Conservation (phyloP, 371 early-diverging fungal genomes). For the Saksenaea vasiformis region DNA sequence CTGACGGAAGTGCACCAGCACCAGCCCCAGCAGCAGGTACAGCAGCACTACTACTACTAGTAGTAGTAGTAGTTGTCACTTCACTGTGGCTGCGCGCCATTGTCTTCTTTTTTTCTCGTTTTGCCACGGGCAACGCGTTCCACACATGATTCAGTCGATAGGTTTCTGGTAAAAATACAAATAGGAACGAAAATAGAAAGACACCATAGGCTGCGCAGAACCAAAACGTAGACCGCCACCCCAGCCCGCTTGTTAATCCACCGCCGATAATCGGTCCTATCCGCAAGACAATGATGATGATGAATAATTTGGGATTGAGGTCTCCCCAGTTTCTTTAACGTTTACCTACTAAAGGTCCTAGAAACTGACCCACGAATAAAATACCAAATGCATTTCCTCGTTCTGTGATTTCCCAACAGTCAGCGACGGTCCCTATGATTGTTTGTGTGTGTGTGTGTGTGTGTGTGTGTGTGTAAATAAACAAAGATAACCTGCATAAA, state of each 20-base stretch:
- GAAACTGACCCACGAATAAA: slow-evolving; percentile 57
- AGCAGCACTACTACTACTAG: too few species aligned
- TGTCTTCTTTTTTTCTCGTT: neutral
- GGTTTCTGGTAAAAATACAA: slow-evolving; percentile 73
- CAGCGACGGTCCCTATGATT: slow-evolving; percentile 37
- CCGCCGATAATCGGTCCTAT: slow-evolving; percentile 46
- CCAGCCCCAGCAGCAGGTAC: too few species aligned
- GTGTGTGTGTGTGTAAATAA: too few species aligned
- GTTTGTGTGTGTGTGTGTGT: too few species aligned
- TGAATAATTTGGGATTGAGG: neutral
- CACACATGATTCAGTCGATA: slow-evolving; percentile 50
- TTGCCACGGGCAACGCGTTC: slow-evolving; percentile 8
- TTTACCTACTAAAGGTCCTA: slow-evolving; percentile 56
- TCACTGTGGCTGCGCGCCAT: neutral
- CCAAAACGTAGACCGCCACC: slow-evolving; percentile 75
- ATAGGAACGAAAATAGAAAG: slow-evolving; percentile 52
- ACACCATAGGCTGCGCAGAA: slow-evolving; percentile 63
- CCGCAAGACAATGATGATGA: neutral
- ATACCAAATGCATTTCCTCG: slow-evolving; percentile 46
- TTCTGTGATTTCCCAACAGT: slow-evolving; percentile 40
- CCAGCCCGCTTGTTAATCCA: slow-evolving; percentile 34
- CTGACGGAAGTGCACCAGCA: neutral
- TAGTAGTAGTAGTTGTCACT: too few species aligned
- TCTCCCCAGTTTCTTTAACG: neutral
- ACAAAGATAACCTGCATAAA: neutral